Evolutionary conservation across 2,329 filamentous ascomycete species (phyloP), one percentile per base, ranked within the genome.

Genomic region (Diplodia mutila): DNA sequence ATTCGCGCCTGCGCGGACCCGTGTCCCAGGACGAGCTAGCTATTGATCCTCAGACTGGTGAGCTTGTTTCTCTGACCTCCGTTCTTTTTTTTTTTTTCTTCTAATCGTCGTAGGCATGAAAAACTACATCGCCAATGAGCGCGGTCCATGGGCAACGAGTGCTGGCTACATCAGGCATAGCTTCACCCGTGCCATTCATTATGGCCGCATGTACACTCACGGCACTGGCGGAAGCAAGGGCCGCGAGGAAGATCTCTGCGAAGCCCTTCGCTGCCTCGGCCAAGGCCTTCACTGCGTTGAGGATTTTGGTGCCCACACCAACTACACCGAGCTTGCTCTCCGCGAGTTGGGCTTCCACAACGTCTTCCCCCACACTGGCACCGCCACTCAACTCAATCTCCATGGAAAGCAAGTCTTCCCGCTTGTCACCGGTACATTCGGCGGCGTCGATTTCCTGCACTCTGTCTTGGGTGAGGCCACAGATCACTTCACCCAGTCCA

Each of bases 51-150:
- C 70, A 80, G 6, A 80, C 78, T n/a, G 78, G 77, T 74, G 68
- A 16, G 65, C 37, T 23, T 27, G 16, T 25, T 7, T 25, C 9
- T 51, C 12, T 27, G 3, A 4, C 8, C 11, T 9, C 16, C 16
- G 2, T 37, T 53, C 46, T 39, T 12, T 3, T 12, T 16, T 29
- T 32, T 37, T 53, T 27, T 39, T 12, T 3, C 7, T 16, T 29
- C 39, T 69, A 51, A 69, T 32, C 11, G 18, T 21, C 18, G 21
- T 39, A 74, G 94, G 94, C n/a, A 97, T 99, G 94, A 99, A 98
- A 80, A 98, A 98, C 78, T 99, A 99, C 79, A 98, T 99, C 72
- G 89, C 94, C 69, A 98, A 97, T 74, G 94, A 98, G 77, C 83
- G 81, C 16, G 92, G 93, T 4, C 86, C 87, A 49, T 97, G 94